These are phyloP conservation scores for Cystobasidiaceae sp. DNA, from an alignment of 1,284 basidiomycete genomes.

Conservation along the genomic window DNA sequence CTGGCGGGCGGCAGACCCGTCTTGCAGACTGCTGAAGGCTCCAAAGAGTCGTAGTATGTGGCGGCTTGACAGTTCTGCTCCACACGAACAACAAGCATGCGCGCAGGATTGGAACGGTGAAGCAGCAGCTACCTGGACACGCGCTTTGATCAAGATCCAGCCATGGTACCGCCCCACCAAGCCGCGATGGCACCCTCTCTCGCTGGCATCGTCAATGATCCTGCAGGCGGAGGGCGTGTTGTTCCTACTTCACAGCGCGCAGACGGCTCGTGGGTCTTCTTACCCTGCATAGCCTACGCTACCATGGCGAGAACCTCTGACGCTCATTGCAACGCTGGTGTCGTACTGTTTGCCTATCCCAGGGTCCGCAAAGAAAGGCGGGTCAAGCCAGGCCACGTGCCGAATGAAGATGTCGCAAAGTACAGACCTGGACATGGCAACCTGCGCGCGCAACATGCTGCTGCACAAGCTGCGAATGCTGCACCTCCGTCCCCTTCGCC, in stretches of 20 bases:
- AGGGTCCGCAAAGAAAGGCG: conserved; percentile 14
- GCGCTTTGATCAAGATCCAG: too few species aligned
- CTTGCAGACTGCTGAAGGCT: too few species aligned
- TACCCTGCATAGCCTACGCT: background rate
- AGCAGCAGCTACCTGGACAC: too few species aligned
- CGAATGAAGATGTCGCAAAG: conserved; percentile 28
- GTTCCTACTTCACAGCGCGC: conserved; percentile 13
- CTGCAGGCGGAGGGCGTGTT: conserved; percentile 3
- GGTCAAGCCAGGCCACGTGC: conserved; percentile 20
- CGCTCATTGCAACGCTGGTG: background rate
- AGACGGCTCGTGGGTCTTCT: conserved; percentile 19
- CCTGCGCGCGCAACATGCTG: conserved; percentile 6
- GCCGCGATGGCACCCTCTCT: conserved; percentile 10
- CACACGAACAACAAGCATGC: too few species aligned
- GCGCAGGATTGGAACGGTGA: too few species aligned
- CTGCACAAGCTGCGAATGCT: background rate
- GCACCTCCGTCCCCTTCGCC: background rate
- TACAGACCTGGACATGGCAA: conserved; percentile 19
- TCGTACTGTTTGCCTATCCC: background rate
- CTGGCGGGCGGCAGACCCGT: too few species aligned
- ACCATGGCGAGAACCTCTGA: background rate
- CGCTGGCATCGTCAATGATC: conserved; percentile 29
- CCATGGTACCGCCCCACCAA: too few species aligned
- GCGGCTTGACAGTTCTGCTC: too few species aligned
- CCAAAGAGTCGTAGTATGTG: too few species aligned